phyloP scores from a whole-genome alignment of 2,329 filamentous ascomycete genomes.

The Hypoxylon sp. region DNA sequence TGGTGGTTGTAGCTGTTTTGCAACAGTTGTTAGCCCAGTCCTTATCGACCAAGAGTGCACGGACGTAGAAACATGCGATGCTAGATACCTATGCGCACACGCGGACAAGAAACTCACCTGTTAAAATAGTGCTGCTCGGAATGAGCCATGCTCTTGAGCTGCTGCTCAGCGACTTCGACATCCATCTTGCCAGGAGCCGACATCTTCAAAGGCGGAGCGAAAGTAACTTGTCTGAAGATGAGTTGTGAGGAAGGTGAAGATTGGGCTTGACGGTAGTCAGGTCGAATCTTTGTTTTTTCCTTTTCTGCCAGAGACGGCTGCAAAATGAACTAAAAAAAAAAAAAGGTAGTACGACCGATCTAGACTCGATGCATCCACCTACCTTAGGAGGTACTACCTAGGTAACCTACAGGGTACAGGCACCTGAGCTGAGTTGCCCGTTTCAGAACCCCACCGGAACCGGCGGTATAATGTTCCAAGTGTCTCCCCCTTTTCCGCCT shows the following conservation, averaged over 20 bases:
- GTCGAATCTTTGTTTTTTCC: slow-evolving; percentile 28
- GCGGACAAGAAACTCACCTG: slow-evolving; percentile 72
- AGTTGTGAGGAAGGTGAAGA: slow-evolving; percentile 29
- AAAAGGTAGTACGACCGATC: slow-evolving; percentile 25
- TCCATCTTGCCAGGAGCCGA: slow-evolving; percentile 63
- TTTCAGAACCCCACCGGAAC: no score
- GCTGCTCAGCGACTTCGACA: slow-evolving; percentile 69
- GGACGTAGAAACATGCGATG: slow-evolving; percentile 7
- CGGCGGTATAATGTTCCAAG: not conserved
- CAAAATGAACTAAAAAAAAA: slow-evolving; percentile 17
- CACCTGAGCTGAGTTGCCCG: no score
- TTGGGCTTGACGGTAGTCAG: slow-evolving; percentile 29
- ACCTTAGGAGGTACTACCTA: no score
- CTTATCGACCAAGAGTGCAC: slow-evolving; percentile 44
- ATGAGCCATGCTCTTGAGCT: slow-evolving; percentile 82
- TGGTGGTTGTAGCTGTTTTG: slow-evolving; percentile 91
- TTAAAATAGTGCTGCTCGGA: slow-evolving; percentile 99
- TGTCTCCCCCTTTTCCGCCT: no score
- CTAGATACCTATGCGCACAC: slow-evolving; percentile 19
- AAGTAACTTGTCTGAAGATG: slow-evolving; percentile 20
- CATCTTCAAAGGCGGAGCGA: slow-evolving; percentile 38
- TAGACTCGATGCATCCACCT: slow-evolving; percentile 26
- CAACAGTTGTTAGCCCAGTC: slow-evolving; percentile 32
- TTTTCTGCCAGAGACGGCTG: slow-evolving; percentile 22
- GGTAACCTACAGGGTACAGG: not conserved